Evolutionary conservation across 2,329 filamentous ascomycete species (phyloP), one percentile per base, ranked within the genome.

Genomic region (Thelonectria discophora): DNA sequence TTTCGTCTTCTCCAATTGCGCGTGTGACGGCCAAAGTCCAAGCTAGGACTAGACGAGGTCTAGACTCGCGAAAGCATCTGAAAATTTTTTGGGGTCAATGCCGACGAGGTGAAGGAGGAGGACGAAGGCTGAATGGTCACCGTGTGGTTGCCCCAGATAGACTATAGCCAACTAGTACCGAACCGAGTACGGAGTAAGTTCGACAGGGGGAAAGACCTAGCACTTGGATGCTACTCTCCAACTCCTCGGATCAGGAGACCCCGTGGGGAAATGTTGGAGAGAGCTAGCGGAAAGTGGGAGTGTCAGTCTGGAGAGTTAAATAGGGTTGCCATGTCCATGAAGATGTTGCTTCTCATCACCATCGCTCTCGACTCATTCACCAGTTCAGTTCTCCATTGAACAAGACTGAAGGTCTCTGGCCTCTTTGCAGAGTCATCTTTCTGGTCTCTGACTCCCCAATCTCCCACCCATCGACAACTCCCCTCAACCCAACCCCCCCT

Each of bases 241-340:
- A 57, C 18, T 52, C 37, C 47, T 58, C 55, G 42, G 49, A 42
- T 54, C 45, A 62, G 45, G 42, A 50, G 55, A 55, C 60, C 60
- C 60, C 60, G 60, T 62, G 60, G 60, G 60, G 60, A 62, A 62
- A 54, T 47, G 59, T 62, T 62, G 54, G 60, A 62, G 60, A 59
- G 59, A 49, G 55, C 53, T 56, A 56, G 53, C 6, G 20, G 48
- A 18, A 32, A 39, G 49, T 48, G 43, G 24, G 30, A 30, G 37
- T 50, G 8, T 24, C n/a, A 46, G 39, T 39, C 7, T 21, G 20
- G 30, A 37, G 8, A 37, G 43, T 52, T 62, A 58, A 62, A 58
- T 53, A 58, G 27, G 15, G 21, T 48, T 46, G 53, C 49, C 39
- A 58, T 54, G 59, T 49, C 59, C 54, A 24, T 53, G 20, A 32